Evolutionary conservation across 2,329 filamentous ascomycete genomes (phyloP).

Genomic region (Fusarium sublunatum): DNA sequence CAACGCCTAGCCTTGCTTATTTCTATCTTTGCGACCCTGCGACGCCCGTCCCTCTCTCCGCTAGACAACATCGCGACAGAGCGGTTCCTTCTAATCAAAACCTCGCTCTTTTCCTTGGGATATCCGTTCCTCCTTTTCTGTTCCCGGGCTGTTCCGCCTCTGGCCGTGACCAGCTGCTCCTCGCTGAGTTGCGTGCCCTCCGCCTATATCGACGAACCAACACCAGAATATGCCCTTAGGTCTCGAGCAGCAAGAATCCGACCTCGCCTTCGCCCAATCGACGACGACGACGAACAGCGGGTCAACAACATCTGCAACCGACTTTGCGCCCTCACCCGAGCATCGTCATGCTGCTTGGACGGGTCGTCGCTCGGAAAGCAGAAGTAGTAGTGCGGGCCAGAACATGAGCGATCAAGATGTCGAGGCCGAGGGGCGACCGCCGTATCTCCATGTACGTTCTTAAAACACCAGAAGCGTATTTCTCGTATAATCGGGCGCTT

Average conservation of each 20-base stretch:
- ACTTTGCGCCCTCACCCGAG: conserved; percentile 39
- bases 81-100: conserved; percentile 13
- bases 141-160: conserved; percentile 23
- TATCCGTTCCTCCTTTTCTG: conserved; percentile 15
- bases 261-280: conserved; percentile 40
- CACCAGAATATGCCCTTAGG: conserved; percentile 44
- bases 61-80: conserved; percentile 13
- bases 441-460: conserved; percentile 57
- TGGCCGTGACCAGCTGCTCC: conserved; percentile 26
- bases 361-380: conserved; percentile 44
- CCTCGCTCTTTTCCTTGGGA: conserved; percentile 19
- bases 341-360: conserved; percentile 51
- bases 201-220: conserved; percentile 5
- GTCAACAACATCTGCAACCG: conserved; percentile 37
- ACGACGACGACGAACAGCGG: conserved; percentile 27
- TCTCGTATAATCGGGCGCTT: not conserved
- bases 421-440: conserved; percentile 57
- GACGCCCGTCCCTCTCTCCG: conserved; percentile 20
- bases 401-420: conserved; percentile 54
- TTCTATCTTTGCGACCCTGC: conserved; percentile 29
- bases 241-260: conserved; percentile 41
- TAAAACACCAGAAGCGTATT: not conserved
- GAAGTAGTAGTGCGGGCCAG: conserved; percentile 44
- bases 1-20: conserved; percentile 27
- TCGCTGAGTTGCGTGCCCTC: conserved; percentile 23